A percentile compares a stretch with the other conserved stretches of the same genome.
Evolutionary conservation across 129 eudicot genomes (phyloP).

Genomic region (Saposhnikovia divaricata): DNA sequence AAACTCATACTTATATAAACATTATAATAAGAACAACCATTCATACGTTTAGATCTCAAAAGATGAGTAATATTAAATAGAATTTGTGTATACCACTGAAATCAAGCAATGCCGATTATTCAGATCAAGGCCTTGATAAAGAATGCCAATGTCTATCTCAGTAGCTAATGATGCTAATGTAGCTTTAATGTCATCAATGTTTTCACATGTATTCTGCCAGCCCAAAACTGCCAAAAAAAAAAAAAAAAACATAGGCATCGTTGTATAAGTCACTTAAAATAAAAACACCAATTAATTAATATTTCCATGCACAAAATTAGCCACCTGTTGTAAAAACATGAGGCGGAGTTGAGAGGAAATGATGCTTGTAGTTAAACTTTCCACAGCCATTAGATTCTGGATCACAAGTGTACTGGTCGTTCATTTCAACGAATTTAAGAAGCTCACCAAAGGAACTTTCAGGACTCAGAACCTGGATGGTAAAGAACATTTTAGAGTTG

Average conservation of each 20-base stretch:
- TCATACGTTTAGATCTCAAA: not conserved
- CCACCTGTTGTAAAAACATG: conserved; percentile 80
- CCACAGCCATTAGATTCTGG: conserved; percentile 88
- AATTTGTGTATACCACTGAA: conserved; percentile 61
- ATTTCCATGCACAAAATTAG: not conserved
- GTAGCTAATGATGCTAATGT: conserved; percentile 73
- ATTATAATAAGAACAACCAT: not conserved
- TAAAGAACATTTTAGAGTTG: not conserved
- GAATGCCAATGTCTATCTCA: conserved; percentile 66
- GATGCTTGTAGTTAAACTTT: conserved; percentile 77
- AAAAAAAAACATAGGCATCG: conserved; percentile 1
- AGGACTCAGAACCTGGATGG: conserved; percentile 60
- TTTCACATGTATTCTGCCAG: conserved; percentile 89
- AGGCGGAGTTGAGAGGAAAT: conserved; percentile 74
- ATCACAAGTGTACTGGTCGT: conserved; percentile 90
- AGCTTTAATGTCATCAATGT: conserved; percentile 67
- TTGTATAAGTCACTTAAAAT: not conserved
- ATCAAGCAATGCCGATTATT: conserved; percentile 46
- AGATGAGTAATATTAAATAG: not conserved
- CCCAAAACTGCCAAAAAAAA: conserved; percentile 63
- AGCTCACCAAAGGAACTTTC: conserved; percentile 77
- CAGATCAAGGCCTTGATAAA: conserved; percentile 89
- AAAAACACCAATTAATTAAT: not conserved
- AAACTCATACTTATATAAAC: not conserved
- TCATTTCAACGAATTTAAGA: conserved; percentile 74